Conservation (phyloP, 768 basidiomycete species). For the Porpolomopsis calyptriformis region DNA sequence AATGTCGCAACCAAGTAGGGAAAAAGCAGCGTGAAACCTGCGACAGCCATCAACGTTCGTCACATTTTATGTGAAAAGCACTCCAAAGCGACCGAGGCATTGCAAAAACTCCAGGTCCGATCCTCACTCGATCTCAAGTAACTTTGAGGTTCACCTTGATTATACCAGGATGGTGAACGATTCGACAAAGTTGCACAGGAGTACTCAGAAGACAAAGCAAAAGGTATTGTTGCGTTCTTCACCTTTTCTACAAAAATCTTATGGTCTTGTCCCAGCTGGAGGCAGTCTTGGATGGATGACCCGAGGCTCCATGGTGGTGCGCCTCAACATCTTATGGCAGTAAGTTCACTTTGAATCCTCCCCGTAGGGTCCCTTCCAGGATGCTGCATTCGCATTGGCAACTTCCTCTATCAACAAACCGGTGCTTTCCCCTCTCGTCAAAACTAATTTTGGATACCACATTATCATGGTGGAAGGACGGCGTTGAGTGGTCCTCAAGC, state of each 20-base stretch:
- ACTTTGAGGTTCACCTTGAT: constrained; percentile 1
- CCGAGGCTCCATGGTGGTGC: constrained; percentile 69
- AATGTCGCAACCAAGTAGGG: constrained; percentile 17
- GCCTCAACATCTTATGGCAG: constrained; percentile 12
- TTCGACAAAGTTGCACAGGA: constrained; percentile 88
- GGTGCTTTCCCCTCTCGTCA: constrained; percentile 57
- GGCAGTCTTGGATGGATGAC: constrained; percentile 84
- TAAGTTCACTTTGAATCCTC: background rate
- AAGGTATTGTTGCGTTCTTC: constrained; percentile 37
- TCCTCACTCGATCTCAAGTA: background rate
- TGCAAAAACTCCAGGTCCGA: constrained; percentile 71
- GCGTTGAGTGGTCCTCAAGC: constrained; percentile 25
- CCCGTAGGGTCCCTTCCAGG: constrained; percentile 62
- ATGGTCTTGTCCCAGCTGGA: constrained; percentile 40
- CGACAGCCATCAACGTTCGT: constrained; percentile 74
- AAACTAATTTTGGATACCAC: constrained; percentile 79
- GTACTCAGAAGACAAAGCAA: constrained; percentile 87
- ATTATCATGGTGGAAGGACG: constrained; percentile 89
- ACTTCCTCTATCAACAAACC: constrained; percentile 80
- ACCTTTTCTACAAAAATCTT: background rate
- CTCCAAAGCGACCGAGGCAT: constrained; percentile 65
- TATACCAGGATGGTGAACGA: constrained; percentile 52
- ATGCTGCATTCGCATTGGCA: constrained; percentile 72
- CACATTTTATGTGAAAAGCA: constrained; percentile 87
- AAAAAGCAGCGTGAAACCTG: constrained; percentile 60